These are phyloP conservation scores for Insectozyma bohioensis DNA, from an alignment of 1,139 yeast species.

Conservation along the genomic window DNA sequence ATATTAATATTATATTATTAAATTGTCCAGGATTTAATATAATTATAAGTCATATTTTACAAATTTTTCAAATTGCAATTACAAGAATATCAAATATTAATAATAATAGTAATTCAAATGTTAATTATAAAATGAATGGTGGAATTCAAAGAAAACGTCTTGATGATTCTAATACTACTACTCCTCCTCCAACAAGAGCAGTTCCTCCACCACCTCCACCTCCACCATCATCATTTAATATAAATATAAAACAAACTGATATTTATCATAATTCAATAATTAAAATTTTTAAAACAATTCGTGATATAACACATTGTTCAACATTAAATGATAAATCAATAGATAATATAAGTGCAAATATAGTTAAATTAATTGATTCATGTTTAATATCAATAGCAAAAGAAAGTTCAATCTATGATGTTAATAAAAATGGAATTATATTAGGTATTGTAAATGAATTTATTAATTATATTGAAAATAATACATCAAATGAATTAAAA, in stretches of 20 bases:
- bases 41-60: conserved; percentile 38
- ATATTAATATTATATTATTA: conserved; percentile 13
- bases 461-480: conserved; percentile 35
- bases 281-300: conserved; percentile 43
- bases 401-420: conserved; percentile 46
- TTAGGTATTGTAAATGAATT: conserved; percentile 49
- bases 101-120: conserved; percentile 1
- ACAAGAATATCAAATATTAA: conserved; percentile 21
- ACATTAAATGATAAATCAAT: conserved; percentile 11
- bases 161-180: not conserved
- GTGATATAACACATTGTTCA: conserved; percentile 41
- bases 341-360: conserved; percentile 19
- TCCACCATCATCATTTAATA: conserved; percentile 14
- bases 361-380: conserved; percentile 26
- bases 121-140: not conserved
- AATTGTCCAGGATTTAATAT: conserved; percentile 38
- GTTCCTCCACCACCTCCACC: conserved; percentile 7
- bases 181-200: conserved; percentile 1
- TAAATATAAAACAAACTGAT: conserved; percentile 24
- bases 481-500: conserved; percentile 12
- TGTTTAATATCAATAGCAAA: conserved; percentile 38
- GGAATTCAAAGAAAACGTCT: not conserved
- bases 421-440: conserved; percentile 42
- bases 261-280: conserved; percentile 37
- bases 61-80: conserved; percentile 36